Conservation (phyloP, 306 rosid species). For the Medicago ruthenica region DNA sequence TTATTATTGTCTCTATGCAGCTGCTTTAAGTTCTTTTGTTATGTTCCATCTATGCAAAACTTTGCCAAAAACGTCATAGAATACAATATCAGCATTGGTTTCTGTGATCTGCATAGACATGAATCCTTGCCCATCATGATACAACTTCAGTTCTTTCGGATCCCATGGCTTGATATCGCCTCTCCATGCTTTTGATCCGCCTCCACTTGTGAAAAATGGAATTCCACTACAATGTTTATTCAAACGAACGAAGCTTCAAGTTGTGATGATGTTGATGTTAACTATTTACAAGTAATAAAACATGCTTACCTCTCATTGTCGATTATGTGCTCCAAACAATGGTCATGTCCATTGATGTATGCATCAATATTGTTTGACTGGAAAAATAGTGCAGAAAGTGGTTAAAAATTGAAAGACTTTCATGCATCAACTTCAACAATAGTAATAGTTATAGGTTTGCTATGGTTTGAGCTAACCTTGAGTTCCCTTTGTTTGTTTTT, state of each 20-base stretch:
- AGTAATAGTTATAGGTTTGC: too few species aligned
- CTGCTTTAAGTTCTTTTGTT: constrained; percentile 42
- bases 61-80: constrained; percentile 71
- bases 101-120: constrained; percentile 69
- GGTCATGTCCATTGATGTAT: constrained; percentile 90
- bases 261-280: constrained; percentile 13
- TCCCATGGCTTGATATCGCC: constrained; percentile 49
- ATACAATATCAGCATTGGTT: constrained; percentile 49
- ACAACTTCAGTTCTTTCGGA: constrained; percentile 58
- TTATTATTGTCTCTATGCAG: constrained; percentile 11
- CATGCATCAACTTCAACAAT: constrained; percentile 6
- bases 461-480: too few species aligned
- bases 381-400: constrained; percentile 16
- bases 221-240: constrained; percentile 56
- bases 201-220: constrained; percentile 82
- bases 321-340: constrained; percentile 76
- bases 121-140: constrained; percentile 89
- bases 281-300: constrained; percentile 15
- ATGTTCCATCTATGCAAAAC: constrained; percentile 65
- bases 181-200: constrained; percentile 91
- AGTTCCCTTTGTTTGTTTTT: too few species aligned
- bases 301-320: constrained; percentile 57
- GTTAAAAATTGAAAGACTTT: constrained; percentile 1
- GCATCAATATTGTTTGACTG: constrained; percentile 71
- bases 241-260: constrained; percentile 23